These are phyloP conservation scores for Pseudogymnoascus verrucosus DNA, from an alignment of 2,329 filamentous ascomycete species.

Conservation along the genomic window DNA sequence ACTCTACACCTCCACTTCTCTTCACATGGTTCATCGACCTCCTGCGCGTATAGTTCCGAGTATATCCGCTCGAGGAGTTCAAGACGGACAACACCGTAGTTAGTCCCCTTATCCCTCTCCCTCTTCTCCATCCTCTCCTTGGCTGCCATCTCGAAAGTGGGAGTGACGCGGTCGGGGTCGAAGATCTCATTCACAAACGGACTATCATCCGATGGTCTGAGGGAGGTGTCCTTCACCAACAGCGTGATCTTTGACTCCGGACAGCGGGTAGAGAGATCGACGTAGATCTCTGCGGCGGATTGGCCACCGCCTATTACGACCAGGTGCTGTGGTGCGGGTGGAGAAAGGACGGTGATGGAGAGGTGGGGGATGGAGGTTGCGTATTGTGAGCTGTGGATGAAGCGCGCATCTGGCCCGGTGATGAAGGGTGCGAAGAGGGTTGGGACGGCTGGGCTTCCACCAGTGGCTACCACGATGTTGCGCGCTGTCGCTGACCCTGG, in stretches of 20 bases:
- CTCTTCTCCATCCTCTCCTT: slow-evolving; percentile 52
- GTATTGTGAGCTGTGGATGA: slow-evolving; percentile 88
- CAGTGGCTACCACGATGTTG: slow-evolving; percentile 56
- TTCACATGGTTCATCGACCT: slow-evolving; percentile 60
- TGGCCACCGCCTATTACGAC: slow-evolving; percentile 86
- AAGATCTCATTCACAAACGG: slow-evolving; percentile 98
- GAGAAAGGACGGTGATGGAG: background rate
- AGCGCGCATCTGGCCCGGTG: slow-evolving; percentile 46
- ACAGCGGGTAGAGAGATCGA: slow-evolving; percentile 69
- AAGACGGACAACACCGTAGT: slow-evolving; percentile 92
- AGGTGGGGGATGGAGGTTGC: slow-evolving; percentile 32
- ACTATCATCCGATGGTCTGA: slow-evolving; percentile 89
- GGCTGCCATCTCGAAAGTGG: slow-evolving; percentile 60
- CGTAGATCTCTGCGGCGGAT: slow-evolving; percentile 91
- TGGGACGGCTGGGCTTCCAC: slow-evolving; percentile 65
- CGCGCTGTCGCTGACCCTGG: slow-evolving; percentile 26
- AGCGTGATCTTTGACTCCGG: slow-evolving; percentile 68
- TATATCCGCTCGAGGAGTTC: slow-evolving; percentile 84
- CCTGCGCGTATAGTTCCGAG: slow-evolving; percentile 79
- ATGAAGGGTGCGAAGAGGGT: slow-evolving; percentile 40
- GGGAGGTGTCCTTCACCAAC: slow-evolving; percentile 72
- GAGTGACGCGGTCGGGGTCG: slow-evolving; percentile 77
- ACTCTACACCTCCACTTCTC: slow-evolving; percentile 76
- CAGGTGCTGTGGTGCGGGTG: slow-evolving; percentile 48
- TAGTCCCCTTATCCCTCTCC: slow-evolving; percentile 69